phyloP scores from a whole-genome alignment of 2,329 filamentous ascomycete species.

The Macroventuria anomochaeta region DNA sequence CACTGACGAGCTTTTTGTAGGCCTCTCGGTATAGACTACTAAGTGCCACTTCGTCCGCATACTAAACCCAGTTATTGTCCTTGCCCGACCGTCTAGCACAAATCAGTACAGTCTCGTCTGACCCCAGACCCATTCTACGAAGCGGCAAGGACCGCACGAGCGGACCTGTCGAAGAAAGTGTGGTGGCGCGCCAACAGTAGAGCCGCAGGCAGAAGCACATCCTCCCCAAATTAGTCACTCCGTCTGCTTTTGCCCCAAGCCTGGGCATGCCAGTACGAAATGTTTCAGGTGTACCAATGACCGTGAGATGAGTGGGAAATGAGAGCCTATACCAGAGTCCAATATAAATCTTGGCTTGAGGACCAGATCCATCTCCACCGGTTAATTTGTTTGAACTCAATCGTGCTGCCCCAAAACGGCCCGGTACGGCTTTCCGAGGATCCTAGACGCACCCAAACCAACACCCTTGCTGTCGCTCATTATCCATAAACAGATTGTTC shows the following conservation, averaged over 20 bases:
- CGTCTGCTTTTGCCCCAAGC: not conserved
- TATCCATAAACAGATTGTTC: not conserved
- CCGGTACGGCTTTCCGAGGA: not conserved
- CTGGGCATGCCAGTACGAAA: not conserved
- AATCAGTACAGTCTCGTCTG: not conserved
- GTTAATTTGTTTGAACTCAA: constrained; percentile 8
- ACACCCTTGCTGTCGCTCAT: not conserved
- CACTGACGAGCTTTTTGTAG: not conserved
- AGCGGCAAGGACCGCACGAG: not conserved
- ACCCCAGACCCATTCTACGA: not conserved
- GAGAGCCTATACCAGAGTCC: not conserved
- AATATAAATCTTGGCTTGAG: constrained; percentile 5
- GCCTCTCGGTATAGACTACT: not conserved
- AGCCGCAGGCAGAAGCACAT: constrained; percentile 2
- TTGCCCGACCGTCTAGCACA: not conserved
- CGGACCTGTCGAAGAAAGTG: not conserved
- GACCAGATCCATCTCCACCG: not conserved
- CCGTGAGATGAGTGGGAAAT: not conserved
- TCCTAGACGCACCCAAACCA: not conserved
- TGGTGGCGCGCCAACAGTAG: not conserved
- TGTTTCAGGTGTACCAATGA: not conserved
- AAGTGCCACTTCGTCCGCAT: not conserved
- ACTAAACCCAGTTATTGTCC: not conserved
- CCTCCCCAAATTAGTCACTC: not conserved
- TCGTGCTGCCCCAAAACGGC: constrained; percentile 5